phyloP scores from a whole-genome alignment of 1,284 basidiomycete species.

The Rhodotorula sp. region DNA sequence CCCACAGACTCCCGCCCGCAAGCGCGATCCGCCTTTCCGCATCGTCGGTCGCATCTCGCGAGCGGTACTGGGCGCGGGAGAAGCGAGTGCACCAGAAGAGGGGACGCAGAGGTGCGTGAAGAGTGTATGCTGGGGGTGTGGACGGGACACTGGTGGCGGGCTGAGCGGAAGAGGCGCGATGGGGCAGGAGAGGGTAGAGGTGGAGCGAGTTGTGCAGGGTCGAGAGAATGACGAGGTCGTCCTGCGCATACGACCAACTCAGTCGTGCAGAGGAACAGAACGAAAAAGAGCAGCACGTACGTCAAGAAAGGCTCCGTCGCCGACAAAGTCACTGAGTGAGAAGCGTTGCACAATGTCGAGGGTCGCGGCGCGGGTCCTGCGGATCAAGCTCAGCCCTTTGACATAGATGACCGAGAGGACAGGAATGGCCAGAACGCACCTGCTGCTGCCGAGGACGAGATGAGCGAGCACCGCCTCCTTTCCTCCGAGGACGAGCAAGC shows the following conservation, averaged over 20 bases:
- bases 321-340: slow-evolving; percentile 17
- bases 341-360: not conserved
- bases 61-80: slow-evolving; percentile 6
- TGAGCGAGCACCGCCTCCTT: slow-evolving; percentile 24
- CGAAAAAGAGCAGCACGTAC: not conserved
- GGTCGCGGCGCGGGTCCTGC: no score
- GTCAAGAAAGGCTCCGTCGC: slow-evolving; percentile 24
- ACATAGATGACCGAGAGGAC: no score
- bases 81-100: slow-evolving; percentile 24
- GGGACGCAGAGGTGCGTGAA: slow-evolving; percentile 24
- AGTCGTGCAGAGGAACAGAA: not conserved
- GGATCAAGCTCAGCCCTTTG: not conserved
- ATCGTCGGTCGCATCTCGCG: rapidly evolving
- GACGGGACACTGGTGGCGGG: not conserved
- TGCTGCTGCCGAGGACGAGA: not conserved
- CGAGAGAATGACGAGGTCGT: slow-evolving; percentile 11
- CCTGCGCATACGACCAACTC: not conserved
- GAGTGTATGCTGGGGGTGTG: not conserved
- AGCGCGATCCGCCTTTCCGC: not conserved
- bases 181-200: slow-evolving; percentile 1
- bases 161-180: not conserved
- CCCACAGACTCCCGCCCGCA: slow-evolving; percentile 24
- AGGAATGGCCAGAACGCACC: not conserved
- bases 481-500: slow-evolving; percentile 15
- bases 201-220: slow-evolving; percentile 24